Evolutionary conservation across 345 rosid genomes (phyloP), one percentile per base, ranked within the genome.

Genomic region (Gossypium longicalyx): DNA sequence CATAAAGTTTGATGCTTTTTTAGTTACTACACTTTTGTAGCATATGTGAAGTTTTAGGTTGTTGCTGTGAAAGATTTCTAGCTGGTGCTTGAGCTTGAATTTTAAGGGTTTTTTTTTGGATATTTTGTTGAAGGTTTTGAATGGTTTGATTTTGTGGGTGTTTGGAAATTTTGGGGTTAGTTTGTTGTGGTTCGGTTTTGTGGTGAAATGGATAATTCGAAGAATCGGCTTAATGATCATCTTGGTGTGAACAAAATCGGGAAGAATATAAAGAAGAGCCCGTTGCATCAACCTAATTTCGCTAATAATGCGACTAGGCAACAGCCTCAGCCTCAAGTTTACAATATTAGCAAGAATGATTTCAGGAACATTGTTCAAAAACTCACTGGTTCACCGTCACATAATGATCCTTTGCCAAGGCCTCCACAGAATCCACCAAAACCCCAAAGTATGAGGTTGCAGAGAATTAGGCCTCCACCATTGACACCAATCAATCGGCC

Each of bases 321-420:
- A 70, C 94, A 91, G 80, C 96, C 97, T 70, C 98, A 89, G 85
- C 89, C 90, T 63, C 97, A 91, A 76, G 96, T 91, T 75, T 94
- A 94, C 81, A 94, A 92, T 82, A 92, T 94, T 67, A 91, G 92
- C 90, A 94, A 94, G 90, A 90, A 85, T 74, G 93, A 94, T 70
- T 94, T 94, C 58, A 83, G 96, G 69, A 92, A 84, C 66, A 79
- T 91, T 77, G 98, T 94, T 85, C 98, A 94, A 84, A 92, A 90
- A 79, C 86, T 94, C 11, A 94, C 97, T 0, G 97, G 98, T 73
- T 91, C 97, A 29, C 92, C 94, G 15, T 83, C 91, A 2, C 92
- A 27, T 60, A 60, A 82, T 29, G 97, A 91, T 43, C 87, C 83
- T 73, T 78, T 88, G 81, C 94, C 97, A 71, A 88, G 89, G 52